Base-by-base conservation (phyloP, 1,139 yeast species). In the Insectozyma bohioensis region DNA sequence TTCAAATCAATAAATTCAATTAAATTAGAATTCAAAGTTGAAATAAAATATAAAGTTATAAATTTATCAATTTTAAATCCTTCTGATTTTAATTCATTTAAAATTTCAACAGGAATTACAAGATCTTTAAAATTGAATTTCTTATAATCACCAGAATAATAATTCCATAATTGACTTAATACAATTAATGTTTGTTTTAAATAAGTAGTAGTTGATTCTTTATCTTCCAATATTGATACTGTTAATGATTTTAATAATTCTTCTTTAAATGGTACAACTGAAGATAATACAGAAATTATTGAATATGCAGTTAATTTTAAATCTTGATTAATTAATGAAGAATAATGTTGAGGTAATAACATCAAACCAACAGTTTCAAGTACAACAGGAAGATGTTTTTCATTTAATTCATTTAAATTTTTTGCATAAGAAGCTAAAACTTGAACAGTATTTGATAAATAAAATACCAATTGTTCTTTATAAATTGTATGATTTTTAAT, bases 261-360 rank as follows among this genome's bases (percentile, higher is more conserved):
- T 33, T 68, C 61, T 6, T 82, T 72, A 35, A 92, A 67, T 6
- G 87, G 83, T 28, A 81, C 71, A 31, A 92, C 80, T 2, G 94
- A 72, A 3, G 84, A 75, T 33, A 90, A 65, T 2, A 92, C 96
- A 0, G 94, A 76, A 21, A 90, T 55, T 10, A 88, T 67, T 35
- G 95, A 85, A 54, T 85, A 92, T 3, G 92, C 87, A 19, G 96
- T 82, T 43, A 86, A 72, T 53, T 83, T 94, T 31, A 83, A 72
- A 49, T 87, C 95, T 23, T 74, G 64, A 20, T 72, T 69, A 30
- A 65, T 48, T 2, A 78, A 61, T 15, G 42, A 27, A 8, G 58
- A 48, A 33, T 42, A 46, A 26, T 45, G 49, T 5, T 42, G 42
- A 2, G 61, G 54, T 9, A 67, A 63, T 37, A 81, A 57, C 35